phyloP scores from a whole-genome alignment of 805 yeast species.

The Ogataea corticis region DNA sequence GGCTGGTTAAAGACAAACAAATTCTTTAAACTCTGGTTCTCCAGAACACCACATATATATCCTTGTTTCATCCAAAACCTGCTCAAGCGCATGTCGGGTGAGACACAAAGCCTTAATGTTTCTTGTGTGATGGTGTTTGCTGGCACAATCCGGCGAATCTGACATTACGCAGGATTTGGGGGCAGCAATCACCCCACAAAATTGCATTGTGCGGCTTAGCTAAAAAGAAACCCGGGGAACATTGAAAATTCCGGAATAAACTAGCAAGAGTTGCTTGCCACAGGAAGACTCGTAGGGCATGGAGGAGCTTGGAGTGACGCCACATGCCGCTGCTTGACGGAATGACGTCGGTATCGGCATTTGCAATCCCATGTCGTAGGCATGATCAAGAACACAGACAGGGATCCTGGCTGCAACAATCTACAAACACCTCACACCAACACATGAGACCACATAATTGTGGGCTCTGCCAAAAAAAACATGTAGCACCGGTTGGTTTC shows the following conservation, averaged over 20 bases:
- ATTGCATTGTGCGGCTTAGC: background rate
- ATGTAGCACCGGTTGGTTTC: constrained; percentile 91
- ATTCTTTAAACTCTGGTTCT: no score
- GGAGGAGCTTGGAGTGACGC: no score
- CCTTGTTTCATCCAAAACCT: background rate
- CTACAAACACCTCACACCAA: background rate
- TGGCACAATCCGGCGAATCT: background rate
- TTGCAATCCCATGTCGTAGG: no score
- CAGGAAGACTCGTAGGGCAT: no score
- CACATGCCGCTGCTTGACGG: no score
- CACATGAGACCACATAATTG: background rate
- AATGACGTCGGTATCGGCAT: no score
- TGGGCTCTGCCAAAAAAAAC: constrained; percentile 33
- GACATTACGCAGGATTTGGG: background rate
- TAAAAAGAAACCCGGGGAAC: background rate
- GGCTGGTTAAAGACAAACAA: background rate
- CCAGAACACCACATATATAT: no score
- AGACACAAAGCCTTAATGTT: background rate
- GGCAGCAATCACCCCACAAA: constrained; percentile 17
- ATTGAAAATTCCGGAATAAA: background rate
- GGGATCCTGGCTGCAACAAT: no score
- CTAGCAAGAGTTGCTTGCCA: no score
- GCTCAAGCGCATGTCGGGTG: background rate
- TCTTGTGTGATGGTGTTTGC: background rate
- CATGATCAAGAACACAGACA: no score